Percentiles rank a stretch among this genome's conserved stretches.
phyloP scores from a whole-genome alignment of 345 rosid genomes.

The Linum lewisii region DNA sequence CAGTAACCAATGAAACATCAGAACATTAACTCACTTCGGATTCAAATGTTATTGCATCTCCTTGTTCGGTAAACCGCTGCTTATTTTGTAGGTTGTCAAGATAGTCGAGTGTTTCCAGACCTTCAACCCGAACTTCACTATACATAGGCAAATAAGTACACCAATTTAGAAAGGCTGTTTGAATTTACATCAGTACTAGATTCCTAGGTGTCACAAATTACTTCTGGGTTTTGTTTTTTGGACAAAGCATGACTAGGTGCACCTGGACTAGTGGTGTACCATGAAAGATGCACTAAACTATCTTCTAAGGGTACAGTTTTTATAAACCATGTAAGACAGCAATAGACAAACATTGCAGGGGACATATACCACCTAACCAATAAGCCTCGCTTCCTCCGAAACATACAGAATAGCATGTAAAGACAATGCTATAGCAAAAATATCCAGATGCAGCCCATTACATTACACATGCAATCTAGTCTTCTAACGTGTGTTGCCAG shows the following conservation, averaged over 20 bases:
- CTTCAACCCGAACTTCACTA: slow-evolving; percentile 97
- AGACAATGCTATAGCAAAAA: not conserved
- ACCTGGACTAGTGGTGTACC: not conserved
- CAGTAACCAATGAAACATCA: not conserved
- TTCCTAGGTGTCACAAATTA: not conserved
- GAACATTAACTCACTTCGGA: slow-evolving; percentile 48
- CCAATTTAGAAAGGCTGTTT: too few relatives aligned
- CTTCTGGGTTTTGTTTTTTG: not conserved
- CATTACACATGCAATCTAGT: not conserved
- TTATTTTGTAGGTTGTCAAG: slow-evolving; percentile 79
- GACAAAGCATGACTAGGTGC: not conserved
- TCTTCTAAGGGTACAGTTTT: not conserved
- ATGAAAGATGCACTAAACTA: not conserved
- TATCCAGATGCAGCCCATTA: not conserved
- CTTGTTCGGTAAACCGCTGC: slow-evolving; percentile 87
- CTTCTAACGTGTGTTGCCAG: too few relatives aligned
- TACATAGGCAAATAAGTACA: slow-evolving; percentile 15
- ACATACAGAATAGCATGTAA: not conserved
- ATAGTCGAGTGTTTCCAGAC: slow-evolving; percentile 86
- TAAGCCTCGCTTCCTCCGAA: not conserved
- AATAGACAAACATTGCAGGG: not conserved
- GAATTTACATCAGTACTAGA: too few relatives aligned
- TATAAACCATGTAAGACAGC: not conserved
- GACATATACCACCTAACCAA: not conserved
- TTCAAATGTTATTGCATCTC: slow-evolving; percentile 92